Base-by-base conservation (phyloP, 129 eudicot species). In the Lactuca sativa region DNA sequence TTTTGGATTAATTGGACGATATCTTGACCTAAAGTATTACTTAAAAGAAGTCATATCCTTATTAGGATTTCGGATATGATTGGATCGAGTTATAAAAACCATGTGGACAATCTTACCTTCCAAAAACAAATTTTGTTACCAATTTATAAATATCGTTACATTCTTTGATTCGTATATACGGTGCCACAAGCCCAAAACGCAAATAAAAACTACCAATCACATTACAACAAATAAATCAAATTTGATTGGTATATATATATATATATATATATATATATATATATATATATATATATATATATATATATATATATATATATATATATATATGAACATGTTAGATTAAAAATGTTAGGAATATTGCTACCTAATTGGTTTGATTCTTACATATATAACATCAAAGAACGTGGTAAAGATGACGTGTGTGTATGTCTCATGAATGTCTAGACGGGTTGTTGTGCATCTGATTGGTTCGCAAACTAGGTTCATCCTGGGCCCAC, bases 401-500 rank as follows among this genome's bases (percentile, higher is more conserved):
- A 12, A 0, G 17, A 38, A 58, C 66, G 43, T 70, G 57, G n/a
- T 17, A 18, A 68, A 51, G 4, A 31, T 67, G 52, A 1, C 60
- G 15, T 11, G n/a, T n/a, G 41, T 41, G 33, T 14, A n/a, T 57
- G 58, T 18, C n/a, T 85, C 83, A 89, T 21, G 81, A 43, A 83
- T 81, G 89, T 70, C 90, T 80, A 66, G 83, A 37, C 12, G 79
- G 72, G 68, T 78, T 59, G 64, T 85, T 84, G 56, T 80, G 90
- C 86, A 86, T 52, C 67, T 89, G 90, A 65, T 74, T 64, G 5
- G 88, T 72, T 74, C 93, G 74, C 75, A 86, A 70, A 75, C 71
- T 80, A 41, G 87, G 69, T 71, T 90, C 96, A 33, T 90, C 90
- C 96, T 89, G 91, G 48, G 61, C 74, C 9, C 3, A 36, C 41